These are phyloP conservation scores for Backusella westeae DNA, from an alignment of 192 early-diverging fungal genomes.

Conservation along the genomic window DNA sequence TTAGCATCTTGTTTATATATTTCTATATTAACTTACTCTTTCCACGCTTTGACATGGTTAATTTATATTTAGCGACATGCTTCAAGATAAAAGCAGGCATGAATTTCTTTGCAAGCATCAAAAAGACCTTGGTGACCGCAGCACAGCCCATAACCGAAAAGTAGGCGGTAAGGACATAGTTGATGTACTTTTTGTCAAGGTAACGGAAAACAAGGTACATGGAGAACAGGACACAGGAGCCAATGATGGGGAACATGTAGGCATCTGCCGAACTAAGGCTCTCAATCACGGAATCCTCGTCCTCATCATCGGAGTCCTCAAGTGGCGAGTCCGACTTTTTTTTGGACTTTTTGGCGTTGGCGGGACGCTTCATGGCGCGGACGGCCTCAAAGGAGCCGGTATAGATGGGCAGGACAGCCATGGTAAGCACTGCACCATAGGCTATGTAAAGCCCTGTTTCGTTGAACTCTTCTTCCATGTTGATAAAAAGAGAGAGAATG, in stretches of 20 bases:
- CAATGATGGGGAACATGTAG: constrained; percentile 90
- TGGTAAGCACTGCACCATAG: constrained; percentile 81
- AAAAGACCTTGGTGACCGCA: constrained; percentile 62
- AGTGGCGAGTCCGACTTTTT: constrained; percentile 32
- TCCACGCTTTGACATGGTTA: constrained; percentile 63
- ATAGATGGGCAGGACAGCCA: constrained; percentile 90
- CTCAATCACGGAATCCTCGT: constrained; percentile 60
- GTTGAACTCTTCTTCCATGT: neutral
- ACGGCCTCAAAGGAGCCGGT: constrained; percentile 74
- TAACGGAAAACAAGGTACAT: constrained; percentile 87
- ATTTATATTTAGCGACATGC: constrained; percentile 70
- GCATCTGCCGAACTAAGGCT: constrained; percentile 86
- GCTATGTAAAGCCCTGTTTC: constrained; percentile 62
- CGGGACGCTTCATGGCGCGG: constrained; percentile 25
- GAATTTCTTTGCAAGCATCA: constrained; percentile 52
- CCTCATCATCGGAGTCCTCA: constrained; percentile 62
- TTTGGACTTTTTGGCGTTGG: constrained; percentile 38
- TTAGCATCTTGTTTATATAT: neutral
- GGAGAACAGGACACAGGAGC: constrained; percentile 76
- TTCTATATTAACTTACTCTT: constrained; percentile 45
- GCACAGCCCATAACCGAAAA: constrained; percentile 81
- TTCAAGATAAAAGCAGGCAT: constrained; percentile 38
- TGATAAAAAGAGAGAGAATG: neutral
- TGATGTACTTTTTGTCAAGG: constrained; percentile 13
- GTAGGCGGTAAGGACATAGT: constrained; percentile 52